Evolutionary conservation across 192 early-diverging fungal species (phyloP), one percentile per base, ranked within the genome.

Genomic region (Fimicolochytrium jonesii): DNA sequence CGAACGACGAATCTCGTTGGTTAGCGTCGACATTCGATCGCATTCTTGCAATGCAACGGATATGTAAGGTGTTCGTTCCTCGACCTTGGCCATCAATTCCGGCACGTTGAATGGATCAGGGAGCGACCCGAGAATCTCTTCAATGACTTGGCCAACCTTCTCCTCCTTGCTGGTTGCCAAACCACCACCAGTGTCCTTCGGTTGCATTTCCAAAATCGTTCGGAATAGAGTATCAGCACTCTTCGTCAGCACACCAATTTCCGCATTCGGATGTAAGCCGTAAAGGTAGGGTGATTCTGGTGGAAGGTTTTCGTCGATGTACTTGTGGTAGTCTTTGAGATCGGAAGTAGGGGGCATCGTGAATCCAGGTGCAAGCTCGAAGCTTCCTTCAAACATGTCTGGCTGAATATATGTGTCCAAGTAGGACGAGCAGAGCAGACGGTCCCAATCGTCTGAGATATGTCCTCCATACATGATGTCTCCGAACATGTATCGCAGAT

Each of bases 391-490:
- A n/a, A 85, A 66, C 82, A 86, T 82, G 49, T 85, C 82, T 37
- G 77, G 69, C 35, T 70, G 70, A 15, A 86, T 33, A 51, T 86
- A 86, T 6, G 75, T 74, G 57, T 86, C 84, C 47, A 86, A 61
- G 64, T 86, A 86, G 6, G 82, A 61, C 7, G 80, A 79, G 66
- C 84, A 86, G 30, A 86, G 65, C 36, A 76, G 65, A 20, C 83
- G 70, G 56, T 85, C 83, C 83, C 80, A 85, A 48, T 85, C 84
- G 50, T 86, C 84, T 6, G 82, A 85, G 68, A 86, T 86, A 43
- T 86, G 84, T n/a, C 84, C 84, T 25, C 84, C 84, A 55, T 86
- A 86, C 83, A 85, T 85, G 60, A 85, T 85, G 48, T 84, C 81
- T 15, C 84, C 84, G 74, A 86, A 77, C 61, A 86, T 86, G 64